Evolutionary conservation across 345 rosid genomes (phyloP).

Genomic region (Fremontodendron californicum): DNA sequence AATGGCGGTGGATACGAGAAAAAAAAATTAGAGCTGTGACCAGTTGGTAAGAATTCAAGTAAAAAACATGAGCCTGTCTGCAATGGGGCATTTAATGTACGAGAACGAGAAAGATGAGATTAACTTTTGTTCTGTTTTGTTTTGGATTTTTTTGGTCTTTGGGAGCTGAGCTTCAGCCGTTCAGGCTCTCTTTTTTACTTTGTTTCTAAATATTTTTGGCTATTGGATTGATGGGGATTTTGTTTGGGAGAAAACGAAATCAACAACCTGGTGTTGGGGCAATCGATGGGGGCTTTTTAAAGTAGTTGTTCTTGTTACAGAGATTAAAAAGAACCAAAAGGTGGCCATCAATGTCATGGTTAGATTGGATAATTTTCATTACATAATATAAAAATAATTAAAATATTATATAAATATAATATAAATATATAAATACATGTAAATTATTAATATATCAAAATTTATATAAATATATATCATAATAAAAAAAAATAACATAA

Average conservation of each 20-base stretch:
- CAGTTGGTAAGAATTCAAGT: constrained; percentile 2
- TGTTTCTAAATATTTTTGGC: background rate
- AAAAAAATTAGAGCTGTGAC: background rate
- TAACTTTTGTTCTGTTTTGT: background rate
- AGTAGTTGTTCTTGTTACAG: background rate
- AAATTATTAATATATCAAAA: too few relatives aligned
- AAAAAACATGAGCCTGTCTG: background rate
- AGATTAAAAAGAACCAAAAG: background rate
- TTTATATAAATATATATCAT: too few relatives aligned
- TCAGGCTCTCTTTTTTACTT: background rate
- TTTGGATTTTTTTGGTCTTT: background rate
- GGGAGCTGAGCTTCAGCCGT: background rate
- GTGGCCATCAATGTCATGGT: background rate
- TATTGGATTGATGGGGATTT: background rate
- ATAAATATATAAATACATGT: too few relatives aligned
- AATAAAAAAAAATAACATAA: too few relatives aligned
- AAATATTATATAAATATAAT: too few relatives aligned
- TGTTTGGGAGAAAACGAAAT: background rate
- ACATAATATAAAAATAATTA: too few relatives aligned
- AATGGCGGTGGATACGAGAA: constrained; percentile 34
- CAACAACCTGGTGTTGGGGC: background rate
- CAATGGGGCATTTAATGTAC: background rate
- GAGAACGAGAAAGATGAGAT: background rate
- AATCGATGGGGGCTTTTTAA: background rate
- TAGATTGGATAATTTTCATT: background rate